These are phyloP conservation scores for Trichosporon asahii DNA, from an alignment of 1,284 basidiomycete species.

Conservation along the genomic window DNA sequence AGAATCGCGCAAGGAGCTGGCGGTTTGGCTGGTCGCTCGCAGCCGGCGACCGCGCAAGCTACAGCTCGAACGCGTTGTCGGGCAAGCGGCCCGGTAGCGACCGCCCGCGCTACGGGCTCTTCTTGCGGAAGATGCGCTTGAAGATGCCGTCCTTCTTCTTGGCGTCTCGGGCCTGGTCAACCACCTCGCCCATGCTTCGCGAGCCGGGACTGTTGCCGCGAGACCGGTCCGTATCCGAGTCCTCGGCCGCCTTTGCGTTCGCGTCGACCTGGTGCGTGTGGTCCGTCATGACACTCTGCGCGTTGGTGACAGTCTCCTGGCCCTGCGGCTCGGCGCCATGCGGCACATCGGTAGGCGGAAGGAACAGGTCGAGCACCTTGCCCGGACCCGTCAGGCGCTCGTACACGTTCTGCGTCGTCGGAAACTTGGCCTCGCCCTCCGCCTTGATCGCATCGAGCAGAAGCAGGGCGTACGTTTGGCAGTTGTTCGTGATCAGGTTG, in stretches of 20 bases:
- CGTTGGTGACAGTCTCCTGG: conserved; percentile 7
- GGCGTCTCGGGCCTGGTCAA: not conserved
- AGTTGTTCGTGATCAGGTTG: conserved; percentile 26
- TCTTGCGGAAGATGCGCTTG: conserved; percentile 11
- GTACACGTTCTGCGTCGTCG: conserved; percentile 20
- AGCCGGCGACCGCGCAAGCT: not conserved
- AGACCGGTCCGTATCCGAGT: not conserved
- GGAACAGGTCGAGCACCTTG: conserved; percentile 21
- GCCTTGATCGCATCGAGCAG: conserved; percentile 25
- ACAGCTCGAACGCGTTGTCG: not conserved
- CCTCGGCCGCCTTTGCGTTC: not conserved
- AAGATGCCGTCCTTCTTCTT: conserved; percentile 14
- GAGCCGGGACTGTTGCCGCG: not conserved
- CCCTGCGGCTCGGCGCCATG: not conserved
- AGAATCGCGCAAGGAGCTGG: not conserved
- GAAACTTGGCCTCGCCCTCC: conserved; percentile 15
- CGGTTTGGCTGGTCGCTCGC: not conserved
- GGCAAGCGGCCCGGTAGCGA: not conserved
- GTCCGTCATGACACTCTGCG: conserved; percentile 11
- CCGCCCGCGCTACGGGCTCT: not conserved
- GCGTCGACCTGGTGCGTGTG: conserved; percentile 16
- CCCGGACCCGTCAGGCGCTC: conserved; percentile 15
- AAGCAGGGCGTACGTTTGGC: conserved; percentile 24
- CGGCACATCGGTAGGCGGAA: not conserved
- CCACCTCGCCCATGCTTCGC: not conserved